These are phyloP conservation scores for Lactifluus piperatus DNA, from an alignment of 768 basidiomycete genomes.

Conservation along the genomic window DNA sequence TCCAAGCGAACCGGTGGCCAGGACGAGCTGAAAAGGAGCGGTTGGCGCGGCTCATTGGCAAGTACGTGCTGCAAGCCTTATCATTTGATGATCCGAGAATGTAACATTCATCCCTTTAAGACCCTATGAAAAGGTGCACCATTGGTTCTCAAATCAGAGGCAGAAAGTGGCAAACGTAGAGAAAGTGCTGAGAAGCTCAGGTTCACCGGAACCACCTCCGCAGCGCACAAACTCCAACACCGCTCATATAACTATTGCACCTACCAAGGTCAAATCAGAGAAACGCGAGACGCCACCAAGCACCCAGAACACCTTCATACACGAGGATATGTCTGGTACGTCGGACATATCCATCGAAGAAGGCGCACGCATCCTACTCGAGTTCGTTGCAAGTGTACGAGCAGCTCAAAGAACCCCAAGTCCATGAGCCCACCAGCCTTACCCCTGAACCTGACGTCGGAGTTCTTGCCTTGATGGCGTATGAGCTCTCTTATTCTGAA, in stretches of 20 bases:
- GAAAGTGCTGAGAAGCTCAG: background rate
- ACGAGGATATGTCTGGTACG: slow-evolving; percentile 3
- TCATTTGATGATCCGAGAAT: background rate
- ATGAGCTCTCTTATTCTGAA: background rate
- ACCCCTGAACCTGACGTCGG: background rate
- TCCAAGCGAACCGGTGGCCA: slow-evolving; percentile 14
- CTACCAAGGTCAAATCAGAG: background rate
- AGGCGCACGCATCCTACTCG: slow-evolving; percentile 12
- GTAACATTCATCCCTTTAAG: background rate
- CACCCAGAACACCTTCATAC: background rate
- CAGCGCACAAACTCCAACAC: background rate
- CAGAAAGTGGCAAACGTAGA: slow-evolving; percentile 14
- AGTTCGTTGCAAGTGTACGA: slow-evolving; percentile 7
- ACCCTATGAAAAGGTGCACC: slow-evolving; percentile 12
- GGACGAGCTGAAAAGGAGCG: slow-evolving; percentile 14
- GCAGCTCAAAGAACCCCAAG: background rate
- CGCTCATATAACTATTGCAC: background rate
- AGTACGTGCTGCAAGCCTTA: background rate
- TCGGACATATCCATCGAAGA: slow-evolving; percentile 13
- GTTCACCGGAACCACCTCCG: background rate
- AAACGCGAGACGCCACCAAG: background rate
- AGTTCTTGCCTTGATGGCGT: background rate
- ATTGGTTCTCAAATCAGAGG: slow-evolving; percentile 18
- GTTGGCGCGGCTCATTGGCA: slow-evolving; percentile 10
- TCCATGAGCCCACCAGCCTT: background rate